Base-by-base conservation (phyloP, 257 asterid genomes). In the Solanum appendiculatum region DNA sequence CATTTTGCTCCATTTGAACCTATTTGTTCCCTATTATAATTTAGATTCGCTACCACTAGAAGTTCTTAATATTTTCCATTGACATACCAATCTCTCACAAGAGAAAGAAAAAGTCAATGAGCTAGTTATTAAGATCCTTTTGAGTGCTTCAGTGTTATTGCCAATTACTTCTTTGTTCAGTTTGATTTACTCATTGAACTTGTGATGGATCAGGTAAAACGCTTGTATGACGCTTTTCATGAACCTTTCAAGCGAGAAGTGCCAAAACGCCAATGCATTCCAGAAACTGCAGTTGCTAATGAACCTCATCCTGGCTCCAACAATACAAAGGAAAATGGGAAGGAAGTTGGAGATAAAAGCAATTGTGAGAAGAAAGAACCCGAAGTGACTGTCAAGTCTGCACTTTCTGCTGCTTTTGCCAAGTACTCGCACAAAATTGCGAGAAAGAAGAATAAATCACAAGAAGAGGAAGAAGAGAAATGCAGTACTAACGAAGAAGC, bases 231-330 rank as follows among this genome's bases (percentile, higher is more conserved):
- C 40, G 88, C 98, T 83, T 97, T 97, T 90, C 98, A 96, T 20
- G 99, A 97, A 93, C 99, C 99, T 56, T 97, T 97, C 93, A 96
- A 94, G 92, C 98, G 98, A 29, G 92, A 92, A 68, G 92, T 89
- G 86, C 91, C 96, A 33, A 90, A 39, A 90, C 90, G 77, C 29
- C 86, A 90, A 40, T 88, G 90, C 3, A 77, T 86, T 82, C 80
- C 89, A 23, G 95, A 92, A 86, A 89, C 44, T 48, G 10, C 88
- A 56, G 90, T 91, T n/a, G 73, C 82, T 36, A 85, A 87, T 36
- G 86, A 85, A 77, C 54, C 91, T 83, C 44, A 82, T 20, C 60
- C 94, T 82, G 93, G 85, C 82, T 88, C 86, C 86, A 92, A 89
- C 89, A 88, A 80, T 54, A 91, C 44, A 9, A 81, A 90, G 5